Evolutionary conservation across 495 filamentous ascomycete genomes (phyloP), one percentile per base, ranked within the genome.

Genomic region (Oidiodendron maius): DNA sequence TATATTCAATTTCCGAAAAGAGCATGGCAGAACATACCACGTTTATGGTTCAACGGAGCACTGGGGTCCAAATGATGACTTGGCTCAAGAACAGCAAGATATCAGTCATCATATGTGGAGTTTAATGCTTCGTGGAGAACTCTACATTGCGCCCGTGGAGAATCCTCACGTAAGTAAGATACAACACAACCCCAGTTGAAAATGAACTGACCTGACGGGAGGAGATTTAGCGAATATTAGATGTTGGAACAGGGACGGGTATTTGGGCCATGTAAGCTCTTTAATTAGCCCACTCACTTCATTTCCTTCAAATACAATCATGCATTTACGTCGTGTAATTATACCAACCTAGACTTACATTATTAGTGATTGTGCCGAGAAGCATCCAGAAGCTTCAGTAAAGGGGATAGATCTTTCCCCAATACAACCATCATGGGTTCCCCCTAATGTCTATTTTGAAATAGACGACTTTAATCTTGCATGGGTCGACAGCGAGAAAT

Each of bases 241-340:
- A 44, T n/a, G 12, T 49, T 17, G 46, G 46, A 41, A 49, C 36
- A 3, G 78, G 81, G 5, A 82, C 78, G 0, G 77, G 81, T 8
- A 82, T 82, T 51, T 84, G 81, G 78, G 71, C 77, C 4, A 80
- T n/a, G n/a, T n/a, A n/a, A n/a, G n/a, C n/a, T n/a, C n/a, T n/a
- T 83, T 51, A 53, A 50, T 37, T 16, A 44, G 71, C n/a, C 18
- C 24, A 36, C 16, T 10, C 11, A 2, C 16, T 2, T 18, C 58
- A 37, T 15, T 26, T 17, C 8, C 28, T 32, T 8, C 28, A 32
- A n/a, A 32, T 8, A n/a, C n/a, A n/a, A 32, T 8, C n/a, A 8
- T 8, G 28, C 28, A 32, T 32, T 66, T 62, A 57, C 58, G 66
- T 4, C 68, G 75, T 0, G n/a, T n/a, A n/a, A n/a, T n/a, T n/a